These are phyloP conservation scores for Silene conica DNA, from an alignment of 148 eudicot genomes.

Conservation along the genomic window DNA sequence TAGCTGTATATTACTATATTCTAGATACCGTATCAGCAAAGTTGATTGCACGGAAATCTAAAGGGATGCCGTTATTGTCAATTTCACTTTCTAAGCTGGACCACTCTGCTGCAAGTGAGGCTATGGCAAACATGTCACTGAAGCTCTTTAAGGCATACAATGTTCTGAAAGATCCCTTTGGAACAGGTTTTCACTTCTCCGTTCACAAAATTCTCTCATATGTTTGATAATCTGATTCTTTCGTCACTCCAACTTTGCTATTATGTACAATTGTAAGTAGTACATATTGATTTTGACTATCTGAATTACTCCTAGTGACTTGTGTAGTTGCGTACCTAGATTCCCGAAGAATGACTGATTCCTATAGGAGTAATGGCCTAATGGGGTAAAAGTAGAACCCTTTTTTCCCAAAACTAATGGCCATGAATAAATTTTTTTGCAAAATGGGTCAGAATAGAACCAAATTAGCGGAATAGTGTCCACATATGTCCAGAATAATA, in stretches of 20 bases:
- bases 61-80: conserved; percentile 76
- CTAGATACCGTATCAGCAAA: conserved; percentile 65
- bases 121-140: conserved; percentile 61
- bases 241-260: neutral
- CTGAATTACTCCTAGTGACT: neutral
- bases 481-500: no score
- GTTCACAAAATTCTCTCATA: neutral
- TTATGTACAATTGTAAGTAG: neutral
- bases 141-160: conserved; percentile 54
- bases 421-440: neutral
- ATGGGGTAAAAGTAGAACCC: neutral
- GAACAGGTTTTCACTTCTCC: conserved; percentile 34
- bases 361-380: neutral
- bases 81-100: conserved; percentile 54
- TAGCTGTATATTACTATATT: neutral
- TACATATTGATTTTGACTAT: no score
- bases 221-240: neutral
- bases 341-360: neutral
- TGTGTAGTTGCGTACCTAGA: neutral
- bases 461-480: neutral
- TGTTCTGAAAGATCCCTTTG: conserved; percentile 37
- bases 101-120: conserved; percentile 59
- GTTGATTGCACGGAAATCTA: conserved; percentile 76
- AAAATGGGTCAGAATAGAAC: neutral
- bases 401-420: neutral